These are phyloP conservation scores for Sugiyamaella lignohabitans DNA, from an alignment of 805 yeast species.

Conservation along the genomic window DNA sequence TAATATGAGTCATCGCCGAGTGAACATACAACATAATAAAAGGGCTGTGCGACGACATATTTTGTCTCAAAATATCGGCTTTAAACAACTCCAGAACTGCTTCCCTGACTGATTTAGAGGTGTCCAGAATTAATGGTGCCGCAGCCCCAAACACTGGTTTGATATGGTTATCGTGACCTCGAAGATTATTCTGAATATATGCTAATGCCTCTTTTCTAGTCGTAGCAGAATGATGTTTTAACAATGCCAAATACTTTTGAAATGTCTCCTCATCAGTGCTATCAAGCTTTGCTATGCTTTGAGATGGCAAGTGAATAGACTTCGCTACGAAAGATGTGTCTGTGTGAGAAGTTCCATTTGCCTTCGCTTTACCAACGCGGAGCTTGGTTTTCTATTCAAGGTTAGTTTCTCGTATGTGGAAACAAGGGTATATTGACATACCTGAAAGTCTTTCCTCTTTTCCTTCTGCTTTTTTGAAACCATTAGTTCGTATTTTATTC, in stretches of 20 bases:
- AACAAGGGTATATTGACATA: too few relatives aligned
- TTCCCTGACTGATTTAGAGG: conserved; percentile 56
- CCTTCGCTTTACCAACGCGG: conserved; percentile 78
- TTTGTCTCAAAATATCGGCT: conserved; percentile 11
- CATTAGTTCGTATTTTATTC: conserved; percentile 9
- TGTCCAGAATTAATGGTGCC: conserved; percentile 62
- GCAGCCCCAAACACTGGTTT: conserved; percentile 53
- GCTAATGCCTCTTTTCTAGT: conserved; percentile 68
- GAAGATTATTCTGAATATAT: conserved; percentile 45
- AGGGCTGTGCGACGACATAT: conserved; percentile 33
- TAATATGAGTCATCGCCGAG: conserved; percentile 91
- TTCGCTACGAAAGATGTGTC: conserved; percentile 80
- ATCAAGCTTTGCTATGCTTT: conserved; percentile 28
- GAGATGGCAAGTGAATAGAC: conserved; percentile 42
- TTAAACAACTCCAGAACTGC: conserved; percentile 42
- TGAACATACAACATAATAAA: conserved; percentile 60
- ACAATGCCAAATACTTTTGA: conserved; percentile 58
- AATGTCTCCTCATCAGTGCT: conserved; percentile 12
- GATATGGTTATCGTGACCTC: conserved; percentile 46
- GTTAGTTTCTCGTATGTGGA: background rate
- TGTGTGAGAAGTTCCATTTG: conserved; percentile 68
- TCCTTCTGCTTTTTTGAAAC: conserved; percentile 47
- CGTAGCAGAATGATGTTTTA: conserved; percentile 64
- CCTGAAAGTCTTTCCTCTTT: conserved; percentile 64
- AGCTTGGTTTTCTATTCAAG: conserved; percentile 55